Base-by-base conservation (phyloP, 495 filamentous ascomycete species). In the Lasiosphaeris hirsuta region DNA sequence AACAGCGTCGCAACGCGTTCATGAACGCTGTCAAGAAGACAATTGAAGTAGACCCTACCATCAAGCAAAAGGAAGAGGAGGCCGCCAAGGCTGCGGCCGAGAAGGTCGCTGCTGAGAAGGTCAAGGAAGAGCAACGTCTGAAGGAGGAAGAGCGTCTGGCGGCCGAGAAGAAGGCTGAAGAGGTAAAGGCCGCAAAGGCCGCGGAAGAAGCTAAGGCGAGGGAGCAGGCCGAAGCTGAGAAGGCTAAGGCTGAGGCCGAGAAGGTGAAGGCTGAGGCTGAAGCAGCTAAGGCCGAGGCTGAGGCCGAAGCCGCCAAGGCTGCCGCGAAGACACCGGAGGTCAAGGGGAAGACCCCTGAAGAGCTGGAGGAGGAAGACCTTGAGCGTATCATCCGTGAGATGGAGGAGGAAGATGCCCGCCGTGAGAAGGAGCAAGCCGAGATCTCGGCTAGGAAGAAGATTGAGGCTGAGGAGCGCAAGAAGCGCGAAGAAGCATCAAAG, bases 171-270 rank as follows among this genome's bases (percentile, higher is more conserved):
- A 80, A 82, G 63, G 85, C 87, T 49, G 85, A 84, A 38, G 86
- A 93, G 66, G 79, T 81, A 48, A 86, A 87, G 66, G 84, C 85
- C 18, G 80, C 81, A 49, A 86, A 87, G 66, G 84, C 85, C 18
- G 80, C 83, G 15, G 83, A 90, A 57, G 82, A 83, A 53, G 76
- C 77, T 48, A 85, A 85, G 67, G 81, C 83, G 55, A 77, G 76
- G 63, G 77, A 75, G 49, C 76, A 77, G 42, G 79, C 81, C 59
- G 76, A 79, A 33, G 80, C 81, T 40, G 78, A 80, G 59, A 73
- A 77, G 47, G 69, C 73, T n/a, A 76, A 82, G 19, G 72, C 72
- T 39, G 39, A 80, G 51, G 68, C 75, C 30, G 23, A 30, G 23
- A 79, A 77, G 64, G 69, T 49, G 64, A 72, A 81, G 59, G 72